A percentile compares a stretch with the other conserved stretches of the same genome.
Conservation (phyloP, 805 yeast genomes). For the Schizosaccharomyces japonicus region DNA sequence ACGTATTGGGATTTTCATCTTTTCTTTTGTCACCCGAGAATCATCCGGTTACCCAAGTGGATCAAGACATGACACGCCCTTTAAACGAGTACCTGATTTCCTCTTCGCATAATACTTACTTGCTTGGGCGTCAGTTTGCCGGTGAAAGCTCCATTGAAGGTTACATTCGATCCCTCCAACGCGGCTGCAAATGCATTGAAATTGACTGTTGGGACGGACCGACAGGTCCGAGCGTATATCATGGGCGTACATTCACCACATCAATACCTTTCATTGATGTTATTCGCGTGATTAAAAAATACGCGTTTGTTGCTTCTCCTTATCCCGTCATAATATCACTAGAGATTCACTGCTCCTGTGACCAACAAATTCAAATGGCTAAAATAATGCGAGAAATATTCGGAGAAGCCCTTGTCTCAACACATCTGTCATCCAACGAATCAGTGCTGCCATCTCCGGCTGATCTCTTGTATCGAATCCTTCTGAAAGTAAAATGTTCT, state of each 20-base stretch:
- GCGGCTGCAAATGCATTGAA: constrained; percentile 88
- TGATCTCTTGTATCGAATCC: constrained; percentile 41
- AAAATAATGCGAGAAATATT: constrained; percentile 30
- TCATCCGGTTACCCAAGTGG: constrained; percentile 9
- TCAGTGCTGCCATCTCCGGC: constrained; percentile 44
- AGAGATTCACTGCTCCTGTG: constrained; percentile 54
- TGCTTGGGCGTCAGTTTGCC: constrained; percentile 67
- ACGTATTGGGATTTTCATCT: constrained; percentile 17
- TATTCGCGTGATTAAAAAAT: constrained; percentile 46
- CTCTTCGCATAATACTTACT: constrained; percentile 84
- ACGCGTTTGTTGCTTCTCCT: constrained; percentile 72
- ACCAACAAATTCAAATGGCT: constrained; percentile 40
- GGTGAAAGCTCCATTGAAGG: constrained; percentile 79
- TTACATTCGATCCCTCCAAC: constrained; percentile 60
- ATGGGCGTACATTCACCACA: constrained; percentile 64
- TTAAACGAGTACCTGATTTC: constrained; percentile 70
- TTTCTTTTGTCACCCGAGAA: constrained; percentile 17
- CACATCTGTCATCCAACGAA: constrained; percentile 17
- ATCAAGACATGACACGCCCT: constrained; percentile 34
- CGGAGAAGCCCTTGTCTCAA: constrained; percentile 30
- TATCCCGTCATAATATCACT: constrained; percentile 68
- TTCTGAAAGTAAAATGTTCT: constrained; percentile 51
- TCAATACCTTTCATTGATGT: constrained; percentile 50
- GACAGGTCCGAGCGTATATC: constrained; percentile 56
- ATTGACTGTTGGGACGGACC: constrained; percentile 80